Percentiles rank a stretch among this genome's conserved stretches.
These are phyloP conservation scores for Chaetomium strumarium DNA, from an alignment of 2,329 filamentous ascomycete genomes.

Conservation along the genomic window DNA sequence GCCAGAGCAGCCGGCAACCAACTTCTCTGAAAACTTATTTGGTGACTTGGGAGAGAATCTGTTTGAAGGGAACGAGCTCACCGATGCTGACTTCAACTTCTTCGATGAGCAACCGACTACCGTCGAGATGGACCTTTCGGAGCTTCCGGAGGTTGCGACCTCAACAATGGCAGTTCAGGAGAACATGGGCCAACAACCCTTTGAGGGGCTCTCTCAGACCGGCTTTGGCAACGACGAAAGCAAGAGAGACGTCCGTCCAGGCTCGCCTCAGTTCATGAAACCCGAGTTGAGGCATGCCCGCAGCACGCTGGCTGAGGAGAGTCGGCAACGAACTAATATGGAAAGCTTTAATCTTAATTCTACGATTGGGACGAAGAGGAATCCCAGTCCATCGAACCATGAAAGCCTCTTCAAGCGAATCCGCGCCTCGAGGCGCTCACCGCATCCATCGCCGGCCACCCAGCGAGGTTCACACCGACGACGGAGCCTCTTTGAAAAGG, in stretches of 20 bases:
- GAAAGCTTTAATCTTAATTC: conserved; percentile 27
- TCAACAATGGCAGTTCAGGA: conserved; percentile 18
- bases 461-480: conserved; percentile 30
- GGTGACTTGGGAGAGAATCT: conserved; percentile 63
- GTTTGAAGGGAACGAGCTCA: conserved; percentile 69
- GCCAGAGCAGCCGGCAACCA: conserved; percentile 38
- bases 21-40: conserved; percentile 54
- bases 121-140: conserved; percentile 34
- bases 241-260: conserved; percentile 9
- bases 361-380: conserved; percentile 38
- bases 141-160: conserved; percentile 27
- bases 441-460: conserved; percentile 22
- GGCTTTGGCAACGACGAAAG: neutral
- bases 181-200: conserved; percentile 13
- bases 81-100: conserved; percentile 78
- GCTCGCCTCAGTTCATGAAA: conserved; percentile 46
- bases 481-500: conserved; percentile 47
- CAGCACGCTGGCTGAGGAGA: conserved; percentile 45
- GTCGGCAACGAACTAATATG: conserved; percentile 26
- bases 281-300: conserved; percentile 54
- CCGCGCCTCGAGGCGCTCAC: conserved; percentile 38
- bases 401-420: conserved; percentile 55
- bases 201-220: conserved; percentile 2
- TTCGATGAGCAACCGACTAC: conserved; percentile 60
- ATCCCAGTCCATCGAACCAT: conserved; percentile 52